Evolutionary conservation across 2,329 filamentous ascomycete genomes (phyloP).

Genomic region (Neofusicoccum ribis): DNA sequence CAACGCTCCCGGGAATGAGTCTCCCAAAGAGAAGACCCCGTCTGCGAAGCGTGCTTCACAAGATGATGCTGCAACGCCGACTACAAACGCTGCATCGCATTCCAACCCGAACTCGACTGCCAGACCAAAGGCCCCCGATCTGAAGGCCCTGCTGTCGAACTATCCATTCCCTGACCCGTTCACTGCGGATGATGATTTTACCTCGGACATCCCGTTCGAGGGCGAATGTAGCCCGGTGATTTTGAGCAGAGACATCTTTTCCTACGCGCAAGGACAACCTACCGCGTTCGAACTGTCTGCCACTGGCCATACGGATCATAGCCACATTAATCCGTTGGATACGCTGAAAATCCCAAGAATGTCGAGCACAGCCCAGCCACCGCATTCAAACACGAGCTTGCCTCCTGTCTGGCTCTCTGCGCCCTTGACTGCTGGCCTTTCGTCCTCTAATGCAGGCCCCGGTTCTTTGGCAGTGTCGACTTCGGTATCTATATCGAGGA

Average conservation of each 20-base stretch:
- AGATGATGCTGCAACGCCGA: neutral
- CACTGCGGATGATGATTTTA: slow-evolving; percentile 27
- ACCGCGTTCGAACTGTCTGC: neutral
- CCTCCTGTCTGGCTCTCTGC: slow-evolving; percentile 17
- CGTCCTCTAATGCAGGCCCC: neutral
- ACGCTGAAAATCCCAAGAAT: slow-evolving; percentile 31
- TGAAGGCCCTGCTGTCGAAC: slow-evolving; percentile 25
- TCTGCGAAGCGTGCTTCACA: neutral
- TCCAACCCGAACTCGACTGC: neutral
- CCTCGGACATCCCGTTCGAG: slow-evolving; percentile 20
- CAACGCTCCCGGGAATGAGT: neutral
- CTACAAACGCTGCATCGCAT: neutral
- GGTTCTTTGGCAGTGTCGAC: neutral
- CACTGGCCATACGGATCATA: neutral
- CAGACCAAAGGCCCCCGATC: slow-evolving; percentile 7
- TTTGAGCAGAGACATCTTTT: slow-evolving; percentile 40
- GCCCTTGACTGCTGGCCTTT: slow-evolving; percentile 8
- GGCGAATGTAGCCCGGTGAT: slow-evolving; percentile 32
- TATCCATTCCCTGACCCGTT: slow-evolving; percentile 26
- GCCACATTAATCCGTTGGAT: slow-evolving; percentile 32
- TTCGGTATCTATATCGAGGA: neutral
- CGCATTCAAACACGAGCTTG: slow-evolving; percentile 6
- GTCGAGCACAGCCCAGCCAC: slow-evolving; percentile 3
- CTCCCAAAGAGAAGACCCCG: neutral
- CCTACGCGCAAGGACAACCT: slow-evolving; percentile 33